Percentiles rank a stretch among this genome's conserved stretches.
These are phyloP conservation scores for Alternaria metachromatica DNA, from an alignment of 2,329 filamentous ascomycete species.

Conservation along the genomic window DNA sequence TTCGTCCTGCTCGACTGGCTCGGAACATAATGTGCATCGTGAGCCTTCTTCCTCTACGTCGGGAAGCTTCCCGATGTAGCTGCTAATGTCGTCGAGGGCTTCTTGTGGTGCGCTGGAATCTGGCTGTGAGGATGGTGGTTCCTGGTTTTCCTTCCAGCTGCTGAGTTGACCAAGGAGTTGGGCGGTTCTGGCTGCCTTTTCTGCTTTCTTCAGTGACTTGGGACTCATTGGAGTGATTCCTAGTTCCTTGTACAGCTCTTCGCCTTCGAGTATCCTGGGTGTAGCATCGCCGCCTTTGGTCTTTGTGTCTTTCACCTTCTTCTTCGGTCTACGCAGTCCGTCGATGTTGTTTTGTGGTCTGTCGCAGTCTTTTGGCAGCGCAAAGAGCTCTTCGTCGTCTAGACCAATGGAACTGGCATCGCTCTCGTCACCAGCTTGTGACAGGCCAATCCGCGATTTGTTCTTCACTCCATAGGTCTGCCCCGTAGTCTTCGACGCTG, in stretches of 20 bases:
- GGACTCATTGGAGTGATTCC: not conserved
- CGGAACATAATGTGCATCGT: slow-evolving; percentile 71
- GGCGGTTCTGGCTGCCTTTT: slow-evolving; percentile 12
- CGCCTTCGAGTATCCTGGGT: not conserved
- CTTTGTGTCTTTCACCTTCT: slow-evolving; percentile 3
- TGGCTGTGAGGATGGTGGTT: slow-evolving; percentile 21
- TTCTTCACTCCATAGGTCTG: not conserved
- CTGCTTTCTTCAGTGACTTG: not conserved
- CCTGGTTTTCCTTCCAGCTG: slow-evolving; percentile 20
- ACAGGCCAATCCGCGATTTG: not conserved
- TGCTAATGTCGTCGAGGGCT: slow-evolving; percentile 21
- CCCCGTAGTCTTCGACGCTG: not conserved
- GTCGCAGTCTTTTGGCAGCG: not conserved
- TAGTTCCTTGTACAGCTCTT: slow-evolving; percentile 4
- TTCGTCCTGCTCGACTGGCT: slow-evolving; percentile 61
- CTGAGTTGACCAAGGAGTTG: slow-evolving; percentile 24
- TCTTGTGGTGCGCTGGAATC: slow-evolving; percentile 24
- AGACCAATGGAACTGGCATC: slow-evolving; percentile 10
- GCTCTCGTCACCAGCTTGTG: not conserved
- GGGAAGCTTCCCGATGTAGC: slow-evolving; percentile 25
- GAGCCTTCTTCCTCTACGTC: slow-evolving; percentile 25
- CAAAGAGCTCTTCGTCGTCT: slow-evolving; percentile 4
- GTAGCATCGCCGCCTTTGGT: not conserved
- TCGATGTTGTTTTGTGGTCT: not conserved
- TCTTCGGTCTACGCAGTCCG: slow-evolving; percentile 9